Base-by-base conservation (phyloP, 441 rosid genomes). In the Syzygium malaccense region DNA sequence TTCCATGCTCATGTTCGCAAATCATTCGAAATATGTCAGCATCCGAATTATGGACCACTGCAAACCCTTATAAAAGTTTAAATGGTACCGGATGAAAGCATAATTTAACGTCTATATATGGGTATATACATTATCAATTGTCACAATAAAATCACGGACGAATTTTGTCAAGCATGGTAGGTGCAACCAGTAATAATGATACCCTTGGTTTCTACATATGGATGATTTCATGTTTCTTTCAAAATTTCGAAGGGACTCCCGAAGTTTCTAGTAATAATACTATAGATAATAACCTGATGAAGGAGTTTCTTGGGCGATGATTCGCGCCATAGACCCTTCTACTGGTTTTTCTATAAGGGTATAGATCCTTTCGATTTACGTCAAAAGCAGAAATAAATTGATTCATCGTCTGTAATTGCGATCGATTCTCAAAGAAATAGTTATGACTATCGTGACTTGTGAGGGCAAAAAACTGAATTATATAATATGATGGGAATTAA, bases 271-370 rank as follows among this genome's bases (percentile, higher is more conserved):
- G 8, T 14, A 15, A 64, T 3, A 7, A n/a, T 64, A 3, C 5
- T 15, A 64, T 5, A 1, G 20, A 64, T n/a, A 30, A 30, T 4
- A 0, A 64, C 4, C 20, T 0, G 6, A 64, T 0, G 37, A 15
- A n/a, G 20, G 2, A 3, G 4, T 64, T 64, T 64, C 17, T 1
- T 14, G 6, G 71, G n/a, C 11, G 18, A 64, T 30, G 12, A 64
- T 64, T 64, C 23, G 19, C 11, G 3, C 41, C 20, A 15, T 30
- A 30, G 3, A 30, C 3, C 5, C 5, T n/a, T 62, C 20, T 7
- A 6, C 2, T 0, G 2, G 2, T 64, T n/a, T 62, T 2, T 62
- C 15, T 62, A 26, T 1, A 14, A 60, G 8, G 32, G 9, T 13
- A 28, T 6, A 3, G 68, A 62, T 62, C 30, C 9, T 62, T 4